phyloP scores from a whole-genome alignment of 31 red algal species.

The Odonthalia washingtoniensis region DNA sequence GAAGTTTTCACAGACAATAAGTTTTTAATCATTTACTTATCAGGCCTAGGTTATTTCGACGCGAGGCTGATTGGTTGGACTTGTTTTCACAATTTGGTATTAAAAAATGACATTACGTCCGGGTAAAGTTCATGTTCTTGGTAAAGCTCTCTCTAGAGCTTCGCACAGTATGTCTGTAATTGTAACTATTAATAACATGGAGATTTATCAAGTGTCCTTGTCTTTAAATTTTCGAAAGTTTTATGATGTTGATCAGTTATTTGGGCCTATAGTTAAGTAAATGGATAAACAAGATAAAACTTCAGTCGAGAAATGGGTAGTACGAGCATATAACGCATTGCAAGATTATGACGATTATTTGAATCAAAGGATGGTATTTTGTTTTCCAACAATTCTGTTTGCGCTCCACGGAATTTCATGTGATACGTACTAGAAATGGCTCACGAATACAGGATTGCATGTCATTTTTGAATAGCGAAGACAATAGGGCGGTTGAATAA shows the following conservation, averaged over 20 bases:
- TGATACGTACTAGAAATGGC: neutral
- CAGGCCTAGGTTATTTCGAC: neutral
- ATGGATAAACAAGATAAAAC: too few relatives aligned
- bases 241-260: neutral
- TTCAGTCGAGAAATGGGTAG: too few relatives aligned
- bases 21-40: neutral
- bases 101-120: neutral
- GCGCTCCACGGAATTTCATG: neutral
- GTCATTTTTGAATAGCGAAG: slow-evolving; percentile 29
- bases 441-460: neutral
- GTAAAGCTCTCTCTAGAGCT: neutral
- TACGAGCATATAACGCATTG: too few relatives aligned
- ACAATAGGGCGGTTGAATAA: neutral
- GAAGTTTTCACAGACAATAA: slow-evolving; percentile 11
- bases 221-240: neutral
- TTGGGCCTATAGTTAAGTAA: too few relatives aligned
- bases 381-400: neutral
- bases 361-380: neutral
- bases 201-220: neutral
- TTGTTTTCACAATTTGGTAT: slow-evolving; percentile 1
- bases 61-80: slow-evolving; percentile 11
- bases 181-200: neutral
- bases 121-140: slow-evolving; percentile 8
- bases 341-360: neutral
- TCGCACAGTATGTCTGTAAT: neutral